A percentile compares a stretch with the other conserved stretches of the same genome.
Conservation (phyloP, 371 early-diverging fungal species). For the Mortierella sp. region DNA sequence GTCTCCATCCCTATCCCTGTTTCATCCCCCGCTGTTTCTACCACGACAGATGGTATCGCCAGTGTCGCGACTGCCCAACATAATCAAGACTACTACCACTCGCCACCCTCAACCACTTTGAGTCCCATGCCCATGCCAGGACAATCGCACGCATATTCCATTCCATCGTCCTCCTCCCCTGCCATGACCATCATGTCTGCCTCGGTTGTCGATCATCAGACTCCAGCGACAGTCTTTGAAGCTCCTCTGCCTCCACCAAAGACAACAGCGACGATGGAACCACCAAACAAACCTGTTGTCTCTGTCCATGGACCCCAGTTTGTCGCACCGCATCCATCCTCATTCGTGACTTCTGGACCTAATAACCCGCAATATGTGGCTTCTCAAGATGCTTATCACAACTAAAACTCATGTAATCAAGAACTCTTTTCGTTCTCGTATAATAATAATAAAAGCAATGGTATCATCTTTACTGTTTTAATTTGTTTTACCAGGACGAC, state of each 20-base stretch:
- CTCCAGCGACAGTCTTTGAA: conserved; percentile 3
- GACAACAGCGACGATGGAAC: conserved; percentile 4
- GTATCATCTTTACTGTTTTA: no score
- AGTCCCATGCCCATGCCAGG: conserved; percentile 34
- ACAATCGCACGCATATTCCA: conserved; percentile 11
- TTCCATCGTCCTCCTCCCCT: conserved; percentile 6
- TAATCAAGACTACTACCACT: not conserved
- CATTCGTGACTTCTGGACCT: not conserved
- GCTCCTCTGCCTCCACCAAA: not conserved
- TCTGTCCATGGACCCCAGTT: conserved; percentile 34
- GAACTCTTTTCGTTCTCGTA: conserved; percentile 13
- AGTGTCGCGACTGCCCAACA: conserved; percentile 5
- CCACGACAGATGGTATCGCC: conserved; percentile 6
- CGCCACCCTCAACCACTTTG: not conserved
- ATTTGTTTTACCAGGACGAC: no score
- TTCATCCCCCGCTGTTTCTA: conserved; percentile 3
- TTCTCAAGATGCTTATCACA: no score
- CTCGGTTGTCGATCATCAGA: conserved; percentile 1
- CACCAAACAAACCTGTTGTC: conserved; percentile 1
- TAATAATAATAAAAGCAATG: conserved; percentile 35
- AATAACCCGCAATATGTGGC: not conserved
- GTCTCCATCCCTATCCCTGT: conserved; percentile 25
- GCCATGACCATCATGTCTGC: conserved; percentile 9
- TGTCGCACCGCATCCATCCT: not conserved
- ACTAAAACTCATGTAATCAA: not conserved